Evolutionary conservation across 2,329 filamentous ascomycete species (phyloP), one percentile per base, ranked within the genome.

Genomic region (Fusarium sp.): DNA sequence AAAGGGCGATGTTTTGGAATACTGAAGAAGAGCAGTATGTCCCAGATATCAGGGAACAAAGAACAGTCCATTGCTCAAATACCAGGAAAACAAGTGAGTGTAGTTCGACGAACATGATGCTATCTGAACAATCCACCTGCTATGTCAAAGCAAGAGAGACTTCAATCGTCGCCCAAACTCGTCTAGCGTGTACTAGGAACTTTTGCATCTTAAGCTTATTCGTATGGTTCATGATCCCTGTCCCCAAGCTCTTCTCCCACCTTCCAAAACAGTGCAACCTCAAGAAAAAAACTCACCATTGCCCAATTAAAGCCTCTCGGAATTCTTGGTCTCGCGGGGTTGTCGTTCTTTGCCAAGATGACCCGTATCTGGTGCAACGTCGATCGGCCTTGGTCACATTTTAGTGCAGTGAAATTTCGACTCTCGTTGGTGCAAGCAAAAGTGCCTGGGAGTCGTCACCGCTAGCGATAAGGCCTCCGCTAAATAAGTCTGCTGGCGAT

Each of bases 171-270:
- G 33, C 50, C 33, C 19, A n/a, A 54, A 28, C 19, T 2, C 19
- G 33, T 37, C 60, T 72, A 72, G 71, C 32, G 62, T 15, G 5
- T 4, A 19, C 9, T n/a, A 49, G 63, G 71, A 57, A 74, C 71
- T 74, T 74, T 74, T 74, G 71, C 37, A 9, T 25, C 25, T 69
- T 74, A 74, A 73, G 71, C 62, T 74, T 73, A 73, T 73, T 71
- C 43, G 40, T 60, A 64, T 60, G 56, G 49, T 71, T 73, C 12
- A 43, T 40, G 19, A 74, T 56, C 71, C 71, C 40, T 74, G 71
- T 53, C 23, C 11, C 62, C 60, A 53, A n/a, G 11, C 16, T 23
- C 21, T 13, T 62, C 30, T 61, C 28, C 25, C 21, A 74, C 71
- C 71, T 74, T 68, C 71, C 71, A 52, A 23, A 69, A 74, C 42